These are phyloP conservation scores for Mycena amicta DNA, from an alignment of 768 basidiomycete genomes.

Conservation along the genomic window DNA sequence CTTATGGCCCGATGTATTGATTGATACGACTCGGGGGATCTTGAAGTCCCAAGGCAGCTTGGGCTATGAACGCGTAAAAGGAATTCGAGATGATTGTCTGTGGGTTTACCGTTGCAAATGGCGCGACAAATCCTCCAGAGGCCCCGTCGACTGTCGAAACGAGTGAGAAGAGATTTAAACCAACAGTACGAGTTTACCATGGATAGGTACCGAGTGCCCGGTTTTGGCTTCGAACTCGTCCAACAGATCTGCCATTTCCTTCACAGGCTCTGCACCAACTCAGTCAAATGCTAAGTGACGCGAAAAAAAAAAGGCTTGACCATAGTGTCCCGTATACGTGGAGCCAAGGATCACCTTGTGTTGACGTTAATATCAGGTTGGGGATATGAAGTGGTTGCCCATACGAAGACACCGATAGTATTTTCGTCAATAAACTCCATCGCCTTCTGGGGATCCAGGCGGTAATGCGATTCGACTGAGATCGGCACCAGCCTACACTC, in stretches of 20 bases:
- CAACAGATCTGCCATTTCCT: slow-evolving; percentile 77
- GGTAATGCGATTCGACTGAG: slow-evolving; percentile 52
- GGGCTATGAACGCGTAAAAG: too few relatives aligned
- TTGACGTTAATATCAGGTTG: slow-evolving; percentile 39
- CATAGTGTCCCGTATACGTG: slow-evolving; percentile 66
- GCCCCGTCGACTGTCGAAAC: slow-evolving; percentile 65
- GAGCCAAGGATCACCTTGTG: slow-evolving; percentile 43
- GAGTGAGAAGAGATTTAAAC: too few relatives aligned
- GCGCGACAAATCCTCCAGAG: slow-evolving; percentile 68
- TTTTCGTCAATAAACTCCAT: slow-evolving; percentile 74
- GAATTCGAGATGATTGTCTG: too few relatives aligned
- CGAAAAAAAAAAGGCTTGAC: not conserved
- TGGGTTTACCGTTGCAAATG: slow-evolving; percentile 48
- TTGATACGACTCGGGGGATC: slow-evolving; percentile 60
- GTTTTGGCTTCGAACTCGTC: slow-evolving; percentile 66
- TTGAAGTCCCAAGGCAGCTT: slow-evolving; percentile 66
- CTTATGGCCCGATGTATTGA: slow-evolving; percentile 69
- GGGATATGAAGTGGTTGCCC: slow-evolving; percentile 40
- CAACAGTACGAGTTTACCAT: slow-evolving; percentile 57
- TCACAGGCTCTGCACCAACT: slow-evolving; percentile 63
- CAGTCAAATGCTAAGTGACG: not conserved
- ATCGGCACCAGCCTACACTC: slow-evolving; percentile 60
- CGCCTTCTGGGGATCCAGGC: slow-evolving; percentile 62
- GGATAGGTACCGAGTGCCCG: slow-evolving; percentile 63
- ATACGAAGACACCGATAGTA: slow-evolving; percentile 71